Evolutionary conservation across 495 filamentous ascomycete genomes (phyloP).

Genomic region (Stereocaulon alpinum): DNA sequence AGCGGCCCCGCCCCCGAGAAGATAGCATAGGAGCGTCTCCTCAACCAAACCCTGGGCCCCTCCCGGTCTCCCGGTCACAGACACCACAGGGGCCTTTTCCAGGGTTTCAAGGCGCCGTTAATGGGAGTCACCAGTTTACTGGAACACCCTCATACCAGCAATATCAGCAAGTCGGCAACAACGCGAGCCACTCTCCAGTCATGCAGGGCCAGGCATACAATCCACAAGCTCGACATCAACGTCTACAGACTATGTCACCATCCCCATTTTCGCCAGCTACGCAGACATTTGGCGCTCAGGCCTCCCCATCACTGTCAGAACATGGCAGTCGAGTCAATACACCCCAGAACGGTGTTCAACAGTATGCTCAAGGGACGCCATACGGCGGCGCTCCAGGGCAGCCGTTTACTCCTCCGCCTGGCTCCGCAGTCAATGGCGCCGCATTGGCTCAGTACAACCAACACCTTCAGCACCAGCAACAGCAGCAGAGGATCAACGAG

Average conservation of each 20-base stretch:
- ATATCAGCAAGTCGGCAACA: conserved; percentile 68
- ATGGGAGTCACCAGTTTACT: conserved; percentile 43
- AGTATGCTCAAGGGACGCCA: conserved; percentile 47
- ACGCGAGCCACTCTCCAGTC: conserved; percentile 78
- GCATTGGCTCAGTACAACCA: conserved; percentile 31
- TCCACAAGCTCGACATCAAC: conserved; percentile 54
- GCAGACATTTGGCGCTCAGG: conserved; percentile 63
- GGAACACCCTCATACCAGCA: conserved; percentile 66
- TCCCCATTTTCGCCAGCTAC: conserved; percentile 79
- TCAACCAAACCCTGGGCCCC: conserved; percentile 59
- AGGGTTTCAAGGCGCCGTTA: conserved; percentile 51
- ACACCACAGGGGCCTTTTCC: conserved; percentile 67
- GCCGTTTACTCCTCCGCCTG: conserved; percentile 38
- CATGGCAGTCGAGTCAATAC: conserved; percentile 63
- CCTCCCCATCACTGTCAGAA: conserved; percentile 69
- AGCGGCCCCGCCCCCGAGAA: conserved; percentile 70
- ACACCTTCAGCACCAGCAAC: conserved; percentile 37
- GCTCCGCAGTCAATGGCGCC: conserved; percentile 15
- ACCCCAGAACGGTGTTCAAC: conserved; percentile 55
- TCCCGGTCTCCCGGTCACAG: conserved; percentile 79
- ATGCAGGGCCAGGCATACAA: conserved; percentile 67
- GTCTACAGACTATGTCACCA: conserved; percentile 82
- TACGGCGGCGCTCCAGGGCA: conserved; percentile 23
- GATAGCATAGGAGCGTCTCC: conserved; percentile 79
- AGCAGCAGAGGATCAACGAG: conserved; percentile 28